A percentile compares a stretch with the other conserved stretches of the same genome.
Evolutionary conservation across 2,329 filamentous ascomycete species (phyloP).

Genomic region (Leptographium procerum): DNA sequence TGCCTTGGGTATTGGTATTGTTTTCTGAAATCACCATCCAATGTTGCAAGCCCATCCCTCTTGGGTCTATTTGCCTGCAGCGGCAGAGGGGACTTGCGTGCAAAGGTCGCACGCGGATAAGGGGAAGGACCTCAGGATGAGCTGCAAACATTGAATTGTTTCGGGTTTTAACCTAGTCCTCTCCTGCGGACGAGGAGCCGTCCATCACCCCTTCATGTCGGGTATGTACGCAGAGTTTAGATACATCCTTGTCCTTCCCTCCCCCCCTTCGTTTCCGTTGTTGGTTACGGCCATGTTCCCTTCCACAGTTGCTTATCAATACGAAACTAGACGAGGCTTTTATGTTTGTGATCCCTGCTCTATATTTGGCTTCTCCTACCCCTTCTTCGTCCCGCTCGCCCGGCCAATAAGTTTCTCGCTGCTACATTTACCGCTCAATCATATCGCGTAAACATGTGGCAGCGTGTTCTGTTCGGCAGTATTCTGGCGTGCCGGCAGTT

Average conservation of each 20-base stretch:
- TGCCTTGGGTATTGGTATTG: neutral
- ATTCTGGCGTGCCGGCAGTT: neutral
- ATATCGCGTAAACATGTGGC: neutral
- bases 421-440: neutral
- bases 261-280: neutral
- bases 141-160: neutral
- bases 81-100: neutral
- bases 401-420: neutral
- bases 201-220: neutral
- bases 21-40: neutral
- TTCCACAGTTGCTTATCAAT: neutral
- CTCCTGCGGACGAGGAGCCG: neutral
- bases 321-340: neutral
- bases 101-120: neutral
- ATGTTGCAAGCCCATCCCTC: neutral
- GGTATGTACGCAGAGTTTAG: neutral
- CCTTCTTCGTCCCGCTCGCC: neutral
- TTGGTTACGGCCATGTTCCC: neutral
- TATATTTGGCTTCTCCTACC: neutral
- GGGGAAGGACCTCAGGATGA: neutral
- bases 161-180: neutral
- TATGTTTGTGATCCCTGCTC: too few species aligned
- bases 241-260: neutral
- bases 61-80: neutral
- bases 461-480: neutral